Evolutionary conservation across 495 filamentous ascomycete species (phyloP).

Genomic region (Lophiotrema nucula): DNA sequence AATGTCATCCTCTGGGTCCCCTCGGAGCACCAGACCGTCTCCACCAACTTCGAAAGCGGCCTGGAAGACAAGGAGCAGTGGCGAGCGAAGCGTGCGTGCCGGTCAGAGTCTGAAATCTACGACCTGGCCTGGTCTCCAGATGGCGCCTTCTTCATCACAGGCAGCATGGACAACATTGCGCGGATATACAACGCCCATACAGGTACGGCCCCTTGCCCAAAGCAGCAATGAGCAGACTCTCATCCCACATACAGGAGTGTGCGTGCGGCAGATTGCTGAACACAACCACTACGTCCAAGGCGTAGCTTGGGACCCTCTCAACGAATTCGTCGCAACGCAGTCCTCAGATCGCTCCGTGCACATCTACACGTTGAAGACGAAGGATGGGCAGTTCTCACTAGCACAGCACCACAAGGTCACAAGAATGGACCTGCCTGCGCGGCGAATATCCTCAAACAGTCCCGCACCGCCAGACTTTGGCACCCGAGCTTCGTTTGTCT

Average conservation of each 20-base stretch:
- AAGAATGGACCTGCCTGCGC: slow-evolving; percentile 87
- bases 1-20: slow-evolving; percentile 95
- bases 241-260: slow-evolving; percentile 61
- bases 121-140: slow-evolving; percentile 98
- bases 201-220: slow-evolving; percentile 53
- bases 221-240: neutral
- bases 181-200: slow-evolving; percentile 94
- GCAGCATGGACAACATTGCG: slow-evolving; percentile 98
- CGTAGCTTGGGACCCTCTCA: slow-evolving; percentile 96
- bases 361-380: slow-evolving; percentile 92
- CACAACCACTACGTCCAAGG: slow-evolving; percentile 99
- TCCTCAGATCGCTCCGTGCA: slow-evolving; percentile 97
- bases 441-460: slow-evolving; percentile 87
- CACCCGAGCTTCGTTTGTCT: slow-evolving; percentile 56
- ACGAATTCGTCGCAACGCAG: slow-evolving; percentile 97
- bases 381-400: slow-evolving; percentile 94
- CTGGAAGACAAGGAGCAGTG: slow-evolving; percentile 95
- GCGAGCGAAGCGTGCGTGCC: slow-evolving; percentile 96
- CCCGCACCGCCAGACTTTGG: slow-evolving; percentile 83
- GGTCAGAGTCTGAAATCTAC: slow-evolving; percentile 93
- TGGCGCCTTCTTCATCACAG: slow-evolving; percentile 92
- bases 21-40: slow-evolving; percentile 65
- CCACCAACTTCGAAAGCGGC: slow-evolving; percentile 72
- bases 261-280: slow-evolving; percentile 95
- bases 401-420: slow-evolving; percentile 68